Evolutionary conservation across 2,329 filamentous ascomycete species (phyloP), one percentile per base, ranked within the genome.

Genomic region (Aureobasidium sp.): DNA sequence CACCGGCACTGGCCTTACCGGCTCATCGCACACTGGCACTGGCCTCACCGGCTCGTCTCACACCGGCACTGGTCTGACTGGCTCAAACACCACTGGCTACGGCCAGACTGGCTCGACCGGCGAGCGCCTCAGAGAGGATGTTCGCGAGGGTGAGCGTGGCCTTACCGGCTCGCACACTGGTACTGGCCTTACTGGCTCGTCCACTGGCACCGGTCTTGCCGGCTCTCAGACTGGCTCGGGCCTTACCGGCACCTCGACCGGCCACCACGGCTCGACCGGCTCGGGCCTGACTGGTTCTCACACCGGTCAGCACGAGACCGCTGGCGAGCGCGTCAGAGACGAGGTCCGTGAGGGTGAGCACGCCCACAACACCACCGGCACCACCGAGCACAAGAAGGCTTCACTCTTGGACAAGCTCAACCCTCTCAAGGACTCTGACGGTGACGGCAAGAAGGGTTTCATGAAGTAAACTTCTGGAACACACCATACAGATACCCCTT

Each of bases 361-460:
- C 31, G 53, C 29, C 9, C 39, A 45, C 41, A 27, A 58, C 55
- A 44, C 17, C 47, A 53, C 55, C 34, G 64, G 61, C 56, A 65
- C 53, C 14, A 36, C 58, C 27, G 65, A 68, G 36, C 67, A 44
- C 48, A 41, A 72, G 57, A 83, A 83, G 73, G 75, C 81, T 2
- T 73, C 75, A 12, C 65, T 85, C 64, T 68, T 81, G 71, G 77
- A 84, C 62, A 80, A 79, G 68, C 62, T 85, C 34, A 84, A 85
- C 72, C 82, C 83, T 1, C 77, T 73, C 70, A 76, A 74, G 45
- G 82, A 85, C 67, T 65, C 81, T 31, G 75, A 83, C 65, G 75
- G 79, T 47, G 82, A 85, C 71, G 82, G 83, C 62, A 82, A 84
- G 75, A 72, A 74, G 41, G 82, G 82, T 2, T 67, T 84, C 66